phyloP scores from a whole-genome alignment of 768 basidiomycete species.

The Tremella fuciformis region DNA sequence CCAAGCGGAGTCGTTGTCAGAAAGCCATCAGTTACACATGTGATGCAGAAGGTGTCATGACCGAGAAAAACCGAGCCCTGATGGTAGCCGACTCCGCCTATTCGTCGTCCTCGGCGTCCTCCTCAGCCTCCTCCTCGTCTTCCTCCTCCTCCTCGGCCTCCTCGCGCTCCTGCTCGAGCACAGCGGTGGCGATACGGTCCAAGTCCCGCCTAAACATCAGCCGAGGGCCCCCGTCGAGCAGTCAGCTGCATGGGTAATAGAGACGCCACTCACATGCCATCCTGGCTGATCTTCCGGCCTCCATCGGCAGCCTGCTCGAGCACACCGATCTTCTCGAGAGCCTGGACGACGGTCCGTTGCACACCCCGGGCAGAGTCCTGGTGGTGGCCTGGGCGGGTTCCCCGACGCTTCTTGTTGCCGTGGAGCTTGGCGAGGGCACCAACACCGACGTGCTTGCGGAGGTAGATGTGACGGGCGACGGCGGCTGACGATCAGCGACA shows the following conservation, averaged over 20 bases:
- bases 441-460: conserved; percentile 93
- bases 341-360: conserved; percentile 93
- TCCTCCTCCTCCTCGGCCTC: conserved; percentile 51
- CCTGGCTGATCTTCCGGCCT: conserved; percentile 92
- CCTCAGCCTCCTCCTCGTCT: conserved; percentile 43
- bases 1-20: too few species aligned
- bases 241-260: not conserved
- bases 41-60: too few species aligned
- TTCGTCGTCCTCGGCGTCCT: conserved; percentile 20
- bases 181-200: conserved; percentile 56
- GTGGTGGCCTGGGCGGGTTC: conserved; percentile 95
- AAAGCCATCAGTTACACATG: too few species aligned
- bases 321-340: conserved; percentile 97
- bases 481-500: conserved; percentile 62
- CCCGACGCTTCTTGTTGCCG: conserved; percentile 91
- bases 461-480: conserved; percentile 97
- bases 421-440: conserved; percentile 82
- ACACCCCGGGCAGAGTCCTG: conserved; percentile 78
- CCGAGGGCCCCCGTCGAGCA: not conserved
- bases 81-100: not conserved
- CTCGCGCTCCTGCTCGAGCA: conserved; percentile 53
- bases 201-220: conserved; percentile 63
- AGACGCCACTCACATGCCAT: conserved; percentile 64
- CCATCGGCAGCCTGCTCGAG: conserved; percentile 90
- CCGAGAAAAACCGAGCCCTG: too few species aligned